Evolutionary conservation across 2,329 filamentous ascomycete genomes (phyloP).

Genomic region (Cladosporium sp.): DNA sequence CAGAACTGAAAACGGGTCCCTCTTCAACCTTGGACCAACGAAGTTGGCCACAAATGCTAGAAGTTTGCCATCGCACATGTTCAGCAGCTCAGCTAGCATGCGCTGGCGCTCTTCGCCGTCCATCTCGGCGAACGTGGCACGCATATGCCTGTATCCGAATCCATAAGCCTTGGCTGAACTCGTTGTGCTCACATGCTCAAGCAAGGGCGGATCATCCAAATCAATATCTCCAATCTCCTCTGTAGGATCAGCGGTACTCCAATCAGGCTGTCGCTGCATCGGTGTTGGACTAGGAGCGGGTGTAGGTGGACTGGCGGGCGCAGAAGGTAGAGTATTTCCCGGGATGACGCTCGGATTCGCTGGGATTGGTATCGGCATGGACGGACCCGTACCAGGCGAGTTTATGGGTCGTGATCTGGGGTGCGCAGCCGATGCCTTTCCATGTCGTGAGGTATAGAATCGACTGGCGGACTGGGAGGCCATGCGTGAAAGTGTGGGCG

Average conservation of each 20-base stretch:
- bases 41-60: slow-evolving; percentile 95
- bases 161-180: slow-evolving; percentile 26
- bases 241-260: slow-evolving; percentile 72
- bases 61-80: slow-evolving; percentile 90
- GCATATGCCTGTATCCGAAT: slow-evolving; percentile 62
- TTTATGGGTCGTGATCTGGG: slow-evolving; percentile 44
- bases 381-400: slow-evolving; percentile 31
- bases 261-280: slow-evolving; percentile 61
- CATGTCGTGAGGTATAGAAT: slow-evolving; percentile 25
- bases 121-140: slow-evolving; percentile 74
- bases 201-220: slow-evolving; percentile 19
- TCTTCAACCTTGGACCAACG: slow-evolving; percentile 88
- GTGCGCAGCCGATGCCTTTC: slow-evolving; percentile 36
- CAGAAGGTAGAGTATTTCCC: slow-evolving; percentile 59
- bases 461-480: slow-evolving; percentile 27
- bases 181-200: slow-evolving; percentile 22
- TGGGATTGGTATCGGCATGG: slow-evolving; percentile 42
- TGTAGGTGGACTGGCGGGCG: slow-evolving; percentile 63
- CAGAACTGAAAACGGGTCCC: slow-evolving; percentile 88
- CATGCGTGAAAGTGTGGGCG: slow-evolving; percentile 28
- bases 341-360: slow-evolving; percentile 49
- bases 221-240: slow-evolving; percentile 66
- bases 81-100: slow-evolving; percentile 81
- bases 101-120: slow-evolving; percentile 72
- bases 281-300: slow-evolving; percentile 63